Evolutionary conservation across 23 red algal genomes (phyloP), one percentile per base, ranked within the genome.

Genomic region (Gracilaria vermiculophylla): DNA sequence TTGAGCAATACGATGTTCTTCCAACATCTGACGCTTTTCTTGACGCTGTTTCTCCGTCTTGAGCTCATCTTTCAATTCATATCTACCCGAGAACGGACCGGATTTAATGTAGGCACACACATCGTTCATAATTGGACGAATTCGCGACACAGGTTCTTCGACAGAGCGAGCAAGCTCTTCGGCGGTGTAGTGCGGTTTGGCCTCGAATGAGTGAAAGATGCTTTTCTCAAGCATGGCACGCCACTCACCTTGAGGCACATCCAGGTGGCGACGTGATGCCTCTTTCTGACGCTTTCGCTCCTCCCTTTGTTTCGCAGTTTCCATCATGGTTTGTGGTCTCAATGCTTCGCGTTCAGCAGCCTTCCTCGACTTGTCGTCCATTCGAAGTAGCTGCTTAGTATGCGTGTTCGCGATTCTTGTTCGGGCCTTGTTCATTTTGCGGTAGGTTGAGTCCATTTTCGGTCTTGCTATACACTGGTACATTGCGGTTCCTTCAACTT

Each of bases 21-120:
- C 86, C 5, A 90, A 52, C 56, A 64, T 72, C 55, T 72, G 71
- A 11, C 57, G 31, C 64, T 90, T 90, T 31, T 90, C 73, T 21
- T 84, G 69, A 12, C 96, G 87, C 56, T 98, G 96, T 65, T 57
- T 64, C 54, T 87, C 69, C 10, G 96, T 98, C 53, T 94, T 94
- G 24, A 69, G 91, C 44, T 98, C 82, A 80, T 98, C 96, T 74
- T 98, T 98, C 12, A 98, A 78, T 49, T 94, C 87, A 77, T 94
- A 94, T 43, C 74, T 84, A 17, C 87, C 91, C 35, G 48, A 57
- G 55, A 89, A 92, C 19, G 96, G 86, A 24, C 91, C 96, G 11
- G 91, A 91, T 53, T 94, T 90, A 31, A 92, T 92, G 34, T 92
- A 94, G 2, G 83, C 74, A 42, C 84, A 94, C 20, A 98, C 61